phyloP scores from a whole-genome alignment of 805 yeast species.

The Teunomyces kruisii region DNA sequence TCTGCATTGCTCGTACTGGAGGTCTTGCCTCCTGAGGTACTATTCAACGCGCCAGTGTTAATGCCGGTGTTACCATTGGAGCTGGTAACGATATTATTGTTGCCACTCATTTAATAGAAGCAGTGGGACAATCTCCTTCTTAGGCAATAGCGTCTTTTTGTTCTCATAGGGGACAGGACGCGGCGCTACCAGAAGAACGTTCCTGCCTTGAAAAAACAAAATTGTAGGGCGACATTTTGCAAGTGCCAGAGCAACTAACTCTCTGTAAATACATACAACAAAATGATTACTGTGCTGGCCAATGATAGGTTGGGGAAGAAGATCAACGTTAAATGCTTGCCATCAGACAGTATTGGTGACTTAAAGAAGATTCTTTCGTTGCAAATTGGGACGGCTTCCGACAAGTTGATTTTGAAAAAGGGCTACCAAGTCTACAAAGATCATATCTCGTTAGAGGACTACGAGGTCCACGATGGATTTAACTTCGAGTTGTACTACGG shows the following conservation, averaged over 20 bases:
- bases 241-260: background rate
- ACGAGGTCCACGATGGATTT: constrained; percentile 88
- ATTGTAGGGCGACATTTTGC: background rate
- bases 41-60: background rate
- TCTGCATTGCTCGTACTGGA: background rate
- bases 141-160: background rate
- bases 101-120: background rate
- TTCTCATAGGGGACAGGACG: background rate
- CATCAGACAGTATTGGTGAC: constrained; percentile 84
- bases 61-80: background rate
- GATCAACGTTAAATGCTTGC: constrained; percentile 82
- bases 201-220: background rate
- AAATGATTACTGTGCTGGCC: constrained; percentile 43
- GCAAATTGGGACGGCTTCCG: constrained; percentile 76
- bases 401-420: constrained; percentile 70
- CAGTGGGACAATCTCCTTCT: background rate
- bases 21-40: background rate
- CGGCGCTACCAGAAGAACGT: background rate
- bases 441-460: constrained; percentile 90
- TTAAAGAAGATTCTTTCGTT: constrained; percentile 80
- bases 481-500: constrained; percentile 81
- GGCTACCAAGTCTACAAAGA: constrained; percentile 85
- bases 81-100: background rate
- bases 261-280: background rate
- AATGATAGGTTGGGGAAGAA: constrained; percentile 77